Base-by-base conservation (phyloP, 345 rosid species). In the Passiflora organensis region DNA sequence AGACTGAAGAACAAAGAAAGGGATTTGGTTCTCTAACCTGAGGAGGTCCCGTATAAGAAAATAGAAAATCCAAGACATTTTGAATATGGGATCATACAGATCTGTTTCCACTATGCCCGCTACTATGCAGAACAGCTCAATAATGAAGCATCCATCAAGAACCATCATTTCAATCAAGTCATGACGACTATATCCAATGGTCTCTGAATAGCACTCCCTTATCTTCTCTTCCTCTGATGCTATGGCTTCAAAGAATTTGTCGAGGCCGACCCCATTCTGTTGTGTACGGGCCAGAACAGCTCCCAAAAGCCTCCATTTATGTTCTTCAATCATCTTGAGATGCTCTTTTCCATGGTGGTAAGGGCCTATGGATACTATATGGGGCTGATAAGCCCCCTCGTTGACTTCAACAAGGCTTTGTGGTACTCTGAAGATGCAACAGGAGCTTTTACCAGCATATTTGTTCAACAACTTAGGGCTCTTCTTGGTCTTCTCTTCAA, bases 101-200 rank as follows among this genome's bases (percentile, higher is more conserved):
- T 79, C 70, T 6, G 64, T 18, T 1, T 50, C 49, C 2, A 75
- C 69, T 13, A 76, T 22, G 13, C 73, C 37, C 0, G 77, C 78
- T 17, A 79, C 83, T 20, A 73, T 72, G 45, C 78, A 54, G 51
- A 81, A 77, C 37, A 84, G 51, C 55, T 76, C 78, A 45, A 84
- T 72, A 36, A 84, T 68, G 55, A 84, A 84, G 44, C 91, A 84
- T 11, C 86, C 77, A 43, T 83, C 85, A 11, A 80, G 78, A 43
- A 78, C 71, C 77, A 80, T 74, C 78, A 80, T 73, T 62, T 74
- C 69, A 1, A 78, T 46, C 1, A 82, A 34, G 1, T 66, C 58
- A 1, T 25, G 13, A 44, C 51, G 55, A 18, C n/a, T 28, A 13
- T 49, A 23, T 1, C 32, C 24, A 2, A 52, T 6, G 3, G 23